Conservation (phyloP, 768 basidiomycete species). For the button mushroom (Agaricus bisporus) region DNA sequence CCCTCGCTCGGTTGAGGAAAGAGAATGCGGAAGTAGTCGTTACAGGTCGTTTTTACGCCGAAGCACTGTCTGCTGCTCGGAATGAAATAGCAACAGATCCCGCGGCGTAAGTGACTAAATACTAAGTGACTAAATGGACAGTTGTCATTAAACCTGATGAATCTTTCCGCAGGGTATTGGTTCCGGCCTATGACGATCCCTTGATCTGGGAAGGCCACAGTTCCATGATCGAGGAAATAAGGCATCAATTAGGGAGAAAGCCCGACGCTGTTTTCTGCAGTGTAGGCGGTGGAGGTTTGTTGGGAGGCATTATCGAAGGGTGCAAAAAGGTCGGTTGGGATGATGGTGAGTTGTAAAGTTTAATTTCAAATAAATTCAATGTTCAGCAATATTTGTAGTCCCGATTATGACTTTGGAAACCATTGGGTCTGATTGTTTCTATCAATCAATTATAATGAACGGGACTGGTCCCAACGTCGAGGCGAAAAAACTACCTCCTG, state of each 20-base stretch:
- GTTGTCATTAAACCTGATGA: neutral
- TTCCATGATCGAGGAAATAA: constrained; percentile 66
- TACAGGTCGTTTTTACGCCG: constrained; percentile 51
- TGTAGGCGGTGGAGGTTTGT: constrained; percentile 69
- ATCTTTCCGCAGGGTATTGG: constrained; percentile 43
- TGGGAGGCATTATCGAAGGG: constrained; percentile 67
- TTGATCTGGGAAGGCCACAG: constrained; percentile 71
- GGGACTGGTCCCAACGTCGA: constrained; percentile 25
- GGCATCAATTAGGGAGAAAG: constrained; percentile 41
- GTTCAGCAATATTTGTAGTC: constrained; percentile 28
- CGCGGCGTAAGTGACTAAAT: constrained; percentile 41
- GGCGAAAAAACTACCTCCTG: constrained; percentile 29
- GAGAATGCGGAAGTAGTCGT: constrained; percentile 55
- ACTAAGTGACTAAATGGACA: too few relatives aligned
- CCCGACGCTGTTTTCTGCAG: constrained; percentile 75
- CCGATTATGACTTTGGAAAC: constrained; percentile 67
- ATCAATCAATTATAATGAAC: constrained; percentile 63
- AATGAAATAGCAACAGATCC: constrained; percentile 35
- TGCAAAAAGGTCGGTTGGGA: constrained; percentile 63
- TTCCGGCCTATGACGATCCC: constrained; percentile 68
- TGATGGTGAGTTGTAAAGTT: constrained; percentile 38
- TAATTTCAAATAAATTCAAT: neutral
- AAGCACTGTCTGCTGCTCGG: constrained; percentile 49
- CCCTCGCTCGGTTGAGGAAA: constrained; percentile 41
- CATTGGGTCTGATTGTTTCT: constrained; percentile 68